Evolutionary conservation across 352 stramenopile species (phyloP).

Genomic region (Globisporangium middletonii): DNA sequence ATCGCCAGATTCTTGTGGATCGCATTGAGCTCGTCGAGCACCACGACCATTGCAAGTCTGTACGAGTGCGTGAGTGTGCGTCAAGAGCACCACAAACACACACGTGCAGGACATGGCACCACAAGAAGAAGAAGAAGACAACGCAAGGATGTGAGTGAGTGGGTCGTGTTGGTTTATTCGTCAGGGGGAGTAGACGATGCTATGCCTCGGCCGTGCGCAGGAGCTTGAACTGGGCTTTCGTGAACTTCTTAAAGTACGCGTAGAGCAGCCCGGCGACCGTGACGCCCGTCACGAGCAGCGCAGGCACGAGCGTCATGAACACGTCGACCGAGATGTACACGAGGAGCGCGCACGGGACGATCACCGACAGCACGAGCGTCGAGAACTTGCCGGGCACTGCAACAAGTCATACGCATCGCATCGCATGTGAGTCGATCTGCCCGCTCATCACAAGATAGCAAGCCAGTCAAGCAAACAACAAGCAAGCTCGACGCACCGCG

Average conservation of each 20-base stretch:
- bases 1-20: no score
- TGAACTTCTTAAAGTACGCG: conserved; percentile 40
- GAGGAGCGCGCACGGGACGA: conserved; percentile 30
- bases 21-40: no score
- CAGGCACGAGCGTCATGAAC: conserved; percentile 34
- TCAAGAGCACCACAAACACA: no score
- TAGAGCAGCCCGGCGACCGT: conserved; percentile 30
- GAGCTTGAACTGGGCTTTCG: conserved; percentile 28
- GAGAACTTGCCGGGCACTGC: conserved; percentile 30
- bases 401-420: background rate
- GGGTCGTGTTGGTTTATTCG: background rate
- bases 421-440: no score
- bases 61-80: no score
- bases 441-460: no score
- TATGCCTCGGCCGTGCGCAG: conserved; percentile 13
- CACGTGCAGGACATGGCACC: background rate
- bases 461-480: no score
- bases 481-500: conserved; percentile 17
- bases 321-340: conserved; percentile 43
- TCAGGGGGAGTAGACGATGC: conserved; percentile 3
- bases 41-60: no score
- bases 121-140: background rate
- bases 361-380: conserved; percentile 21
- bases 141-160: no score
- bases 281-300: conserved; percentile 30